Base-by-base conservation (phyloP, 164 flowering plant species). In the Vitis riparia region DNA sequence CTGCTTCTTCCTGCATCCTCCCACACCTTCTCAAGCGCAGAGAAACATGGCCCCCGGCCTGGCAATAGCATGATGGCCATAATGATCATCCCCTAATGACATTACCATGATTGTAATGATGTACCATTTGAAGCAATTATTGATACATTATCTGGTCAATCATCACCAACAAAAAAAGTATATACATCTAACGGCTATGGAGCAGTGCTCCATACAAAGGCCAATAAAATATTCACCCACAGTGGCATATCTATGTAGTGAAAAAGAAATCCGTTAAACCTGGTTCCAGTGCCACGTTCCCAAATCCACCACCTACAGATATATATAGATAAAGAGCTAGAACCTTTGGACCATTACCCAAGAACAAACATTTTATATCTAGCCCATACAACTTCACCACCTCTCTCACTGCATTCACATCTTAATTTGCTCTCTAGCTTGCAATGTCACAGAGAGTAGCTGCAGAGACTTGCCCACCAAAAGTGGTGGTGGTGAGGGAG, bases 401-500 rank as follows among this genome's bases (percentile, higher is more conserved):
- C 53, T 51, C 14, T 23, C 27, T 23, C 32, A 49, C 11, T 53
- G 29, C n/a, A 27, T 55, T 9, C 5, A n/a, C 27, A 23, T 15
- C 27, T 12, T 10, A 48, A 50, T 27, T 14, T 16, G 9, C n/a
- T 12, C 8, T 11, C 5, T 0, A 61, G 27, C 27, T 23, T 23
- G 27, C 37, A 12, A 76, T 76, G 79, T 68, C 71, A 16, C 27
- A 16, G 37, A 72, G 59, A 37, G 15, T 76, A 72, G 79, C 73
- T 0, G 73, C 69, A 0, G 79, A 73, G 5, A 15, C 8, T 16
- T 50, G 13, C 13, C 53, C 53, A 13, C 13, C 55, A 9, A 1
- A 15, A 16, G 71, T 23, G 67, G 77, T 87, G 71, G 72, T 78
- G 71, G 86, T 89, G 66, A 82, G 97, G 75, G 89, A 89, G 68